Evolutionary conservation across 805 yeast genomes (phyloP), one percentile per base, ranked within the genome.

Genomic region (Metschnikowia baotianmanensis): DNA sequence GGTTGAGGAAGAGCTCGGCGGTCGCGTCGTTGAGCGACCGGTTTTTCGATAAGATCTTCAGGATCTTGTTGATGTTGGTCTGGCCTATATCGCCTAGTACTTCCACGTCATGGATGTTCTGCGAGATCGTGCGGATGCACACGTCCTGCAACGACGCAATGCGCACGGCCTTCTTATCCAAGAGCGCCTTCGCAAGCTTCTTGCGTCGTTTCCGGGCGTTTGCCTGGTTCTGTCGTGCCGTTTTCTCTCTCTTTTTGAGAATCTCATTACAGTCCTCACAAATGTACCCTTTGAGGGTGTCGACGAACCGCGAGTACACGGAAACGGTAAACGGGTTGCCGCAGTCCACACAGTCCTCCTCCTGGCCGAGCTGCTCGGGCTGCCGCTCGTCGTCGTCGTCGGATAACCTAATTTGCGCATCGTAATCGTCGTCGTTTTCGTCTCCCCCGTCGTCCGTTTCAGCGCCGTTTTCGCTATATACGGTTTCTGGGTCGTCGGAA

Each of bases 51-150:
- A 93, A 61, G 43, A 95, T 89, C 38, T 79, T 74, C 17, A 87
- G 77, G 36, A 93, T 80, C 59, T 82, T 84, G 52, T 73, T 73
- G 68, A 83, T 66, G 59, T 88, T 90, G 27, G 69, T 62, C 19
- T 74, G 67, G 0, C 98, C 96, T 45, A 93, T 83, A 49, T 86
- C 96, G 27, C 97, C 98, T 38, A 93, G 69, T 2, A 76, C 81
- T 5, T 90, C 95, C 36, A 85, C 88, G 46, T 78, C 83, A 51
- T 76, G 78, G 48, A 86, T 87, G 52, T 82, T 76, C 24, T 69
- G 69, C 0, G 88, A 80, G 25, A 86, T 79, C 13, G 77, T 69
- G 22, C 71, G 65, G 46, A 93, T 85, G 53, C 97, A 87, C 17
- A 84, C 55, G 50, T 89, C 96, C 61, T 89, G 97, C 29, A 93